These are phyloP conservation scores for Irpex lacteus DNA, from an alignment of 1,284 basidiomycete species.

Conservation along the genomic window DNA sequence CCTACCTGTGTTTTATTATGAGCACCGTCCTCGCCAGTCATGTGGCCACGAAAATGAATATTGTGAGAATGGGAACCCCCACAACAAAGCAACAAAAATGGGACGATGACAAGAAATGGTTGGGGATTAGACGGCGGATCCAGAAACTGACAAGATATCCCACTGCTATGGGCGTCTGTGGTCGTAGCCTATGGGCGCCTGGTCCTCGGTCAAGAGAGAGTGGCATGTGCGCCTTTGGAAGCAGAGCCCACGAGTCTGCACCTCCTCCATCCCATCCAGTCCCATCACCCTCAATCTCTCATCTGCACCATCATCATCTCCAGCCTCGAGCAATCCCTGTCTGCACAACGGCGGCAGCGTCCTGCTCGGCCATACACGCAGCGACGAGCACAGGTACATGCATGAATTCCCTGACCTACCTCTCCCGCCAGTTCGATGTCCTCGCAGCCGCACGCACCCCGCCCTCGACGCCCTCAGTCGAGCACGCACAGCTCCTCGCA, in stretches of 20 bases:
- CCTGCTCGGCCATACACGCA: conserved; percentile 1
- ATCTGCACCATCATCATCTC: conserved; percentile 13
- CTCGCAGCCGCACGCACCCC: conserved; percentile 35
- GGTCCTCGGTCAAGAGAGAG: not conserved
- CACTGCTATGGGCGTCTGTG: not conserved
- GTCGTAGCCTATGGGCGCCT: not conserved
- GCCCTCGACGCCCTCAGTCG: conserved; percentile 46
- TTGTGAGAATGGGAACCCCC: not conserved
- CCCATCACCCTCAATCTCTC: conserved; percentile 3
- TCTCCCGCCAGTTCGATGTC: conserved; percentile 34
- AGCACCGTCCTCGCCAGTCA: not conserved
- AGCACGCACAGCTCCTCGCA: conserved; percentile 24
- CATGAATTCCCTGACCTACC: conserved; percentile 34
- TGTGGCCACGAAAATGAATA: not conserved
- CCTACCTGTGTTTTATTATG: too few relatives aligned
- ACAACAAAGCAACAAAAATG: not conserved
- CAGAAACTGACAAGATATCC: not conserved
- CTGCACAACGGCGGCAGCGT: not conserved
- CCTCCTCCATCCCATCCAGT: not conserved
- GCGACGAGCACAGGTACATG: conserved; percentile 15
- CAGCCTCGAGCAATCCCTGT: not conserved
- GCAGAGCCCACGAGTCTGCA: not conserved
- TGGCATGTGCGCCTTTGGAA: not conserved
- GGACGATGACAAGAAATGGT: not conserved
- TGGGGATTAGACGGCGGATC: not conserved